Evolutionary conservation across 139 green algal genomes (phyloP).

Genomic region (Chlorella sp.): DNA sequence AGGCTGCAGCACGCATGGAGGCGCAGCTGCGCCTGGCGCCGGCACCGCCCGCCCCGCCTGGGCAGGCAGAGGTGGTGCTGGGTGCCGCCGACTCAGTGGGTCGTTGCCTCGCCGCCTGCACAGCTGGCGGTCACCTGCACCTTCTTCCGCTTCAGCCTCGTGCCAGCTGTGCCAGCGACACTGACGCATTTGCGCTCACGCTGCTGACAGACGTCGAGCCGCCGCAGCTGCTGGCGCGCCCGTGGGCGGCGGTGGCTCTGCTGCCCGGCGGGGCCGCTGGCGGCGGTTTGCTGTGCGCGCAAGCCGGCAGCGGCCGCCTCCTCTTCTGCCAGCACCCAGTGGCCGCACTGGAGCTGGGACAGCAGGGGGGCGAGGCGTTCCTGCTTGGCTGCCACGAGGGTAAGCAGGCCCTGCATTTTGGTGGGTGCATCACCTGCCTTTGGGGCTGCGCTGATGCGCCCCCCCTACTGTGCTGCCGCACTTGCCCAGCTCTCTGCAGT

Average conservation of each 20-base stretch:
- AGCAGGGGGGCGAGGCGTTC: neutral
- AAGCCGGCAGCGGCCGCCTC: constrained; percentile 9
- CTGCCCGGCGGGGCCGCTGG: neutral
- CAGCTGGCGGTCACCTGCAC: constrained; percentile 8
- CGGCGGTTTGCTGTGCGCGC: constrained; percentile 22
- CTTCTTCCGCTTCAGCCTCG: neutral
- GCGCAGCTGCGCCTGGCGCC: constrained; percentile 8
- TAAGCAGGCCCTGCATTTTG: neutral
- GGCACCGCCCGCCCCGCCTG: neutral
- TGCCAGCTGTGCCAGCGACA: neutral
- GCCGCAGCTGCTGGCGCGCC: neutral
- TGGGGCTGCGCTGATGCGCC: neutral
- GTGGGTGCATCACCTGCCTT: neutral
- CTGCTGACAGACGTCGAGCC: neutral
- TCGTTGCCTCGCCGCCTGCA: neutral
- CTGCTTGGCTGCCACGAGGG: constrained; percentile 12
- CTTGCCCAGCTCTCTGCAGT: neutral
- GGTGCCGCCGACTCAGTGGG: neutral
- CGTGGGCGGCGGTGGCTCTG: neutral
- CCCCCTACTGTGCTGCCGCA: neutral
- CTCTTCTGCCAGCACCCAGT: constrained; percentile 27
- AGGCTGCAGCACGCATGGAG: neutral
- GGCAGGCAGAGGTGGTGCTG: neutral
- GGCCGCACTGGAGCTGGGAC: neutral
- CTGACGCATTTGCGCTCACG: neutral